A percentile compares a stretch with the other conserved stretches of the same genome.
These are phyloP conservation scores for Hypholoma fasciculare DNA, from an alignment of 768 basidiomycete species.

Conservation along the genomic window DNA sequence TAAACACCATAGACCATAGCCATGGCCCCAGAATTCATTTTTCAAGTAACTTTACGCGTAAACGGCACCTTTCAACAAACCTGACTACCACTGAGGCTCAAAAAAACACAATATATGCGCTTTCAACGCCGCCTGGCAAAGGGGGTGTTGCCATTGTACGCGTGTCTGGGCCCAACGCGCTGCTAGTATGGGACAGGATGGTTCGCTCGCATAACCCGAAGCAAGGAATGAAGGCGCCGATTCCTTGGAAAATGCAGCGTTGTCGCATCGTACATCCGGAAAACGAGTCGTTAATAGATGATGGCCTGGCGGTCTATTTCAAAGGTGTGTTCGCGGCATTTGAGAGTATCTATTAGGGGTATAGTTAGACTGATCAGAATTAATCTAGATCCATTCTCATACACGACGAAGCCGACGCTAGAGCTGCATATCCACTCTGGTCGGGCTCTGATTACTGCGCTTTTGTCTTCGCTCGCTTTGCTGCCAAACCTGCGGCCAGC, in stretches of 20 bases:
- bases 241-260: constrained; percentile 69
- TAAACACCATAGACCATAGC: not conserved
- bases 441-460: constrained; percentile 71
- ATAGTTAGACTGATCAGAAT: not conserved
- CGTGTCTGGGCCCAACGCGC: constrained; percentile 76
- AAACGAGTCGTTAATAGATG: constrained; percentile 65
- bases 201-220: constrained; percentile 37
- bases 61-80: constrained; percentile 8
- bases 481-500: constrained; percentile 74
- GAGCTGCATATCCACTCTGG: constrained; percentile 91
- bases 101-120: constrained; percentile 79
- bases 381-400: constrained; percentile 68
- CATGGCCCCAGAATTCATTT: not conserved
- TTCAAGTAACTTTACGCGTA: not conserved
- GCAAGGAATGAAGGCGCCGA: constrained; percentile 32
- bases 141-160: constrained; percentile 83
- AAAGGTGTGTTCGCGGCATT: constrained; percentile 45
- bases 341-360: not conserved
- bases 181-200: constrained; percentile 60
- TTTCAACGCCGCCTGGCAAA: constrained; percentile 85
- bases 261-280: constrained; percentile 68
- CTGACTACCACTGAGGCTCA: constrained; percentile 49
- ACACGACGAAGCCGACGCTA: constrained; percentile 80
- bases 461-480: constrained; percentile 61
- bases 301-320: constrained; percentile 83